phyloP scores from a whole-genome alignment of 1,139 yeast species.

The Geotrichum australiense region DNA sequence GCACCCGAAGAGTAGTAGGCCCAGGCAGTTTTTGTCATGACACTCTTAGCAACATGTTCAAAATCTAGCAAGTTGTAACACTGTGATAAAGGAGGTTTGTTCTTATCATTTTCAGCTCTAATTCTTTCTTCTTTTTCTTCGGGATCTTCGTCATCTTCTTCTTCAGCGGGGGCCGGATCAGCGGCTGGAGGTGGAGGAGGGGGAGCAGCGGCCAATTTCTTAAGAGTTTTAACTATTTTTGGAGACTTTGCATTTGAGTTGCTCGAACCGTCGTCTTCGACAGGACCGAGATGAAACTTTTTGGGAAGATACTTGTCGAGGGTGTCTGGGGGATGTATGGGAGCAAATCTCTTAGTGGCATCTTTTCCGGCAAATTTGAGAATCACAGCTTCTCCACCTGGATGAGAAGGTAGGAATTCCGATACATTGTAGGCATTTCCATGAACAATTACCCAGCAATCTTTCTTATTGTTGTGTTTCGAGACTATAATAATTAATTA shows the following conservation, averaged over 20 bases:
- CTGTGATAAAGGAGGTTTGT: slow-evolving; percentile 60
- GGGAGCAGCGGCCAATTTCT: slow-evolving; percentile 15
- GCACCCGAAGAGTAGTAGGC: slow-evolving; percentile 88
- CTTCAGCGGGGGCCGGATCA: slow-evolving; percentile 9
- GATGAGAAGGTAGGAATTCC: slow-evolving; percentile 69
- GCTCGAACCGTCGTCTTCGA: slow-evolving; percentile 2
- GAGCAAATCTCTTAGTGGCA: slow-evolving; percentile 79
- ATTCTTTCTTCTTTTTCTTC: slow-evolving; percentile 31
- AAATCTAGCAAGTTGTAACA: slow-evolving; percentile 71
- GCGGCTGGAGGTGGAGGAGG: slow-evolving; percentile 11
- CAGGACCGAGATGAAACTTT: slow-evolving; percentile 40
- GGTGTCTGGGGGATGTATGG: slow-evolving; percentile 80
- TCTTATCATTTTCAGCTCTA: slow-evolving; percentile 34
- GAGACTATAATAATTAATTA: too few relatives aligned
- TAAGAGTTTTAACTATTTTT: not conserved
- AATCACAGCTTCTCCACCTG: slow-evolving; percentile 79
- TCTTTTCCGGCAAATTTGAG: slow-evolving; percentile 81
- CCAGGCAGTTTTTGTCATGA: slow-evolving; percentile 76
- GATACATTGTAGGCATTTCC: slow-evolving; percentile 82
- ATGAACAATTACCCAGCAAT: slow-evolving; percentile 84
- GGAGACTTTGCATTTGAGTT: not conserved
- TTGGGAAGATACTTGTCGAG: slow-evolving; percentile 47
- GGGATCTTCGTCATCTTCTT: slow-evolving; percentile 20
- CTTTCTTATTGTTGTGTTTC: slow-evolving; percentile 54
- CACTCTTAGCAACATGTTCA: slow-evolving; percentile 74